A percentile compares a stretch with the other conserved stretches of the same genome.
These are phyloP conservation scores for Chalciporus pseudorubinellus DNA, from an alignment of 768 basidiomycete genomes.

Conservation along the genomic window DNA sequence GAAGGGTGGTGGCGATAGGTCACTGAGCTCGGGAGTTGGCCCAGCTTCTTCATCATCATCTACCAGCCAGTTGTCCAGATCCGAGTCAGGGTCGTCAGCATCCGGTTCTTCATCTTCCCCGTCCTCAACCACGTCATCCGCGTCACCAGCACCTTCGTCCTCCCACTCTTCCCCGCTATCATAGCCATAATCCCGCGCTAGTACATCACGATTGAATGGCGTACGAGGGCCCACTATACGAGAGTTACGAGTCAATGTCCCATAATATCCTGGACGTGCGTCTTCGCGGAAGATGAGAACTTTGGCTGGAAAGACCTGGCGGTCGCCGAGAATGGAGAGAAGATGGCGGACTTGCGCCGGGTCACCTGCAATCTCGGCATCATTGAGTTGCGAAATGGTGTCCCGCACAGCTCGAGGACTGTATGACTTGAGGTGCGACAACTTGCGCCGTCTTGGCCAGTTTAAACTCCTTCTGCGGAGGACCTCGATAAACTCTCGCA, in stretches of 20 bases:
- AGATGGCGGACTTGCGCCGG: constrained; percentile 64
- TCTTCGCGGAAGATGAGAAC: constrained; percentile 82
- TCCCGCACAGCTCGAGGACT: constrained; percentile 42
- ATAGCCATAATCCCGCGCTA: constrained; percentile 82
- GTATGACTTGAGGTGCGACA: constrained; percentile 29
- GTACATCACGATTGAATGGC: constrained; percentile 77
- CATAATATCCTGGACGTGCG: constrained; percentile 87
- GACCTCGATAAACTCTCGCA: constrained; percentile 22
- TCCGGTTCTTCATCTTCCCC: constrained; percentile 67
- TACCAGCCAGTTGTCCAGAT: constrained; percentile 41
- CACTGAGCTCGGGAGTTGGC: constrained; percentile 41
- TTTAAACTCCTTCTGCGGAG: constrained; percentile 30
- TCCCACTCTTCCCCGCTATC: constrained; percentile 98
- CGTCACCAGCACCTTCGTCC: constrained; percentile 73
- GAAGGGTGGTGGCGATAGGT: constrained; percentile 32
- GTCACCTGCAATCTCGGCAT: constrained; percentile 77
- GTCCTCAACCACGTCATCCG: constrained; percentile 66
- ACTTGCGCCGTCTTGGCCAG: constrained; percentile 20
- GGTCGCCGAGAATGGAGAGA: constrained; percentile 58
- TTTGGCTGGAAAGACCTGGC: constrained; percentile 67
- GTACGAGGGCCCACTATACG: constrained; percentile 74
- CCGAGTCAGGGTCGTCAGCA: constrained; percentile 48
- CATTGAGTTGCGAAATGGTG: constrained; percentile 61
- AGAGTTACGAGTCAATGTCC: constrained; percentile 90
- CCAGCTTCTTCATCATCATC: constrained; percentile 72